Evolutionary conservation across 768 basidiomycete species (phyloP), one percentile per base, ranked within the genome.

Genomic region (Russula sp.): DNA sequence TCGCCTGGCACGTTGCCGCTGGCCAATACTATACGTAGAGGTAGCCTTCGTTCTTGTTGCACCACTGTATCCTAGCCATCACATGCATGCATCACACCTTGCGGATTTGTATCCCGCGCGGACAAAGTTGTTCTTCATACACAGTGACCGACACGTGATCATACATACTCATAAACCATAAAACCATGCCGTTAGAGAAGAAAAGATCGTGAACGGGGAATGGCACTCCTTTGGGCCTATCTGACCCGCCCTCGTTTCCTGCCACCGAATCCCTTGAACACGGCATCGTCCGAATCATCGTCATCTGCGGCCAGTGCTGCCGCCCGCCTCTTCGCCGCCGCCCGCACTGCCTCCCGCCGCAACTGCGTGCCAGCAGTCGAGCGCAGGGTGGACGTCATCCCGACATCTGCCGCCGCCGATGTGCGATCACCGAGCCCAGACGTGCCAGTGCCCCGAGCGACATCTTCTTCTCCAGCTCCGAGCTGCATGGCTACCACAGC

Each of bases 251-350:
- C 52, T 41, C 52, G 55, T 34, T 70, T 69, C 71, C 75, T 70
- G 69, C 75, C 53, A 67, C 75, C 72, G 65, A 85, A 86, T 16
- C 86, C 85, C 65, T 79, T 81, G 73, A 87, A 88, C 29, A 83
- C 80, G 18, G 77, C 80, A 6, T 87, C 83, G 66, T 87, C 87
- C 10, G 84, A 86, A 69, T 86, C 86, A 67, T 85, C 84, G 56
- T 83, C 83, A 7, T 75, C 74, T 42, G 83, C 72, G 10, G 67
- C 66, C 14, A 69, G 54, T 41, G 55, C 56, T 20, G 50, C 45
- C 35, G 55, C 57, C 5, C 52, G 66, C 58, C 57, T 57, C 55
- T 54, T 51, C 60, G 53, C 54, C 20, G 58, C 58, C 36, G 60
- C 59, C 25, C 68, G 69, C 22, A 51, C 39, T 5, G 58, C 63